These are phyloP conservation scores for Flaveria floridana DNA, from an alignment of 140 eudicot species.

Conservation along the genomic window DNA sequence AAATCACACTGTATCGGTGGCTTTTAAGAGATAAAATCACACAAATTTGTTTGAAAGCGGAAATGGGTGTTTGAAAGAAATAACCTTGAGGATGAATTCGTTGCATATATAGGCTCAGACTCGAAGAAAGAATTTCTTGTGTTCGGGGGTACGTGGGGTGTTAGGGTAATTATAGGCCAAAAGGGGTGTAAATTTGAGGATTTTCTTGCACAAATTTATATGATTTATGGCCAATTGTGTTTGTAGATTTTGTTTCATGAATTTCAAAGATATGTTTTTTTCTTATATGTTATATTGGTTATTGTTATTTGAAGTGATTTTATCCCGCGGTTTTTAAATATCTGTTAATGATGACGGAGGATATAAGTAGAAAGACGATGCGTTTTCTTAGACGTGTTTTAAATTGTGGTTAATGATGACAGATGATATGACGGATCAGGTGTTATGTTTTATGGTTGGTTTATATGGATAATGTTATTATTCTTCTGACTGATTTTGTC, in stretches of 20 bases:
- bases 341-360: background rate
- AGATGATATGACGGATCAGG: background rate
- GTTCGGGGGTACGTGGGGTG: conserved; percentile 30
- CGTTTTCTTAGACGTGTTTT: background rate
- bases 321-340: background rate
- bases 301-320: background rate
- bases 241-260: conserved; percentile 20
- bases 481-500: background rate
- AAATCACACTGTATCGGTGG: conserved; percentile 19
- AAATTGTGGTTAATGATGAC: background rate
- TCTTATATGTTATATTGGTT: background rate
- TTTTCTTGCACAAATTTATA: conserved; percentile 19
- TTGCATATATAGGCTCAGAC: conserved; percentile 27
- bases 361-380: background rate
- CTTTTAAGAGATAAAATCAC: conserved; percentile 23
- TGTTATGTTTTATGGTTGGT: background rate
- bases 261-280: background rate
- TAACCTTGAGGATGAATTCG: conserved; percentile 17
- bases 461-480: background rate
- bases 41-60: conserved; percentile 10
- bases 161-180: conserved; percentile 34
- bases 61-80: conserved; percentile 34
- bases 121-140: conserved; percentile 27
- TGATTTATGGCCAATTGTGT: background rate
- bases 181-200: conserved; percentile 24